A percentile compares a stretch with the other conserved stretches of the same genome.
These are phyloP conservation scores for Larix kaempferi DNA, from an alignment of 75 land plant species.

Conservation along the genomic window DNA sequence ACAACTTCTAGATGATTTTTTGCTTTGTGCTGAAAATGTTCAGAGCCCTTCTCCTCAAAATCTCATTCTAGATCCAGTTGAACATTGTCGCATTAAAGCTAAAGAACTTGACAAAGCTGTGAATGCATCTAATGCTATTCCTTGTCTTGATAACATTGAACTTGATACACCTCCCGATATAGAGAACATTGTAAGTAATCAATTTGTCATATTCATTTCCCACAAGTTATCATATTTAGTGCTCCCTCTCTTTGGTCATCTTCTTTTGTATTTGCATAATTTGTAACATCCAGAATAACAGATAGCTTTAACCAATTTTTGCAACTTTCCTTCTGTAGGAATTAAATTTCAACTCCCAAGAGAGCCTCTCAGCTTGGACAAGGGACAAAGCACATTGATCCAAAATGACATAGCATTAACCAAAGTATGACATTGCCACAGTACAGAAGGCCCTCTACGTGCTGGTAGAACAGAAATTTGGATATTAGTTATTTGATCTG, in stretches of 20 bases:
- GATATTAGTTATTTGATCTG: too few species aligned
- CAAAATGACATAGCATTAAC: too few species aligned
- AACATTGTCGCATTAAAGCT: slow-evolving; percentile 36
- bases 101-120: slow-evolving; percentile 16
- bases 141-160: slow-evolving; percentile 26
- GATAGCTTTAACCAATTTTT: neutral
- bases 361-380: slow-evolving; percentile 14
- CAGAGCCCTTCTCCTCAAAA: slow-evolving; percentile 41
- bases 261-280: neutral
- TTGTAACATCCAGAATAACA: neutral
- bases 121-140: slow-evolving; percentile 48
- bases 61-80: slow-evolving; percentile 16
- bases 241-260: neutral
- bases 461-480: too few species aligned
- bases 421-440: too few species aligned
- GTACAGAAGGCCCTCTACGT: too few species aligned
- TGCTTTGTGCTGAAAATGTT: slow-evolving; percentile 51
- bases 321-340: slow-evolving; percentile 2
- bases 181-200: slow-evolving; percentile 37
- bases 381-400: neutral
- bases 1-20: slow-evolving; percentile 47
- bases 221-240: neutral
- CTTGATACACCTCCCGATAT: slow-evolving; percentile 52
- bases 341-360: slow-evolving; percentile 9
- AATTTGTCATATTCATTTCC: neutral